phyloP scores from a whole-genome alignment of 2,329 filamentous ascomycete genomes.

The Stenocarpella maydis region DNA sequence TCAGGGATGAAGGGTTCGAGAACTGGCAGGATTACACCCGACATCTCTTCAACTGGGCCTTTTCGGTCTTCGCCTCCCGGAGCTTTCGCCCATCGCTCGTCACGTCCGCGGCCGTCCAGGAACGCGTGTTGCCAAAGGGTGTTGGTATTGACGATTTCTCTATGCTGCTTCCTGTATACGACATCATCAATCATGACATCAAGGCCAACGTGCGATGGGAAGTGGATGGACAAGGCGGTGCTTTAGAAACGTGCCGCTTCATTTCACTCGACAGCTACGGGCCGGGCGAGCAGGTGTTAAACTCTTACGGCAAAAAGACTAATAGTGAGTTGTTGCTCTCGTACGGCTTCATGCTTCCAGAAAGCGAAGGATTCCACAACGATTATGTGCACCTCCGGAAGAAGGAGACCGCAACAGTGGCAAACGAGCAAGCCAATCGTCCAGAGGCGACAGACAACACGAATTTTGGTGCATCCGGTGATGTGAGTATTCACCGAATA shows the following conservation, averaged over 20 bases:
- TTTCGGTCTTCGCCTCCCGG: conserved; percentile 69
- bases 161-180: conserved; percentile 74
- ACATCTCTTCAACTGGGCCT: conserved; percentile 70
- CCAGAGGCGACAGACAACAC: conserved; percentile 38
- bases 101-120: conserved; percentile 48
- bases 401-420: conserved; percentile 42
- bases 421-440: conserved; percentile 38
- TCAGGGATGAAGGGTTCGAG: conserved; percentile 43
- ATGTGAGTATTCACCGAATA: not conserved
- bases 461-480: not conserved
- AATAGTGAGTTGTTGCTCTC: conserved; percentile 74
- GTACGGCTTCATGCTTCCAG: conserved; percentile 67
- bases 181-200: conserved; percentile 76
- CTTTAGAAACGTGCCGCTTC: conserved; percentile 51
- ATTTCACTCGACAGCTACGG: conserved; percentile 51
- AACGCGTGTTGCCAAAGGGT: conserved; percentile 44
- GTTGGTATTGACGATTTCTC: conserved; percentile 68
- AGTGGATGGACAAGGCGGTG: conserved; percentile 50
- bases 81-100: conserved; percentile 71
- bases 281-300: conserved; percentile 66
- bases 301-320: conserved; percentile 79
- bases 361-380: conserved; percentile 60
- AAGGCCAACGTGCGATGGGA: conserved; percentile 66
- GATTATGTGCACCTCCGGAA: conserved; percentile 67
- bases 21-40: conserved; percentile 50